A percentile compares a stretch with the other conserved stretches of the same genome.
phyloP scores from a whole-genome alignment of 306 rosid genomes.

The Coriaria nepalensis region DNA sequence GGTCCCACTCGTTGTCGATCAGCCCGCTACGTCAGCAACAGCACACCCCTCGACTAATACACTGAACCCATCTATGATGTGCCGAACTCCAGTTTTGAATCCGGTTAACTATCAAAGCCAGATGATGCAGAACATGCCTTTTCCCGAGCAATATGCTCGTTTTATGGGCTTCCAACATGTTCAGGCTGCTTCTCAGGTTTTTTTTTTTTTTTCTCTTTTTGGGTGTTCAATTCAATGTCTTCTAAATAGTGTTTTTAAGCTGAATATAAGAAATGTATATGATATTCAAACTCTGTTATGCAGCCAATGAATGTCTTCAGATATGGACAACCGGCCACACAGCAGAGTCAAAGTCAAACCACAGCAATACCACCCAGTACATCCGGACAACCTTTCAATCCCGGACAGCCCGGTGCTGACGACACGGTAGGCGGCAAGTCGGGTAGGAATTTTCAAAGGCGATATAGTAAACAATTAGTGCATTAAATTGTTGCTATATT shows the following conservation, averaged over 20 bases:
- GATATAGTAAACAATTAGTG: neutral
- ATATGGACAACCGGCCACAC: slow-evolving; percentile 38
- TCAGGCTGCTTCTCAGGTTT: slow-evolving; percentile 63
- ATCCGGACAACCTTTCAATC: slow-evolving; percentile 22
- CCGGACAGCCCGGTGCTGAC: slow-evolving; percentile 25
- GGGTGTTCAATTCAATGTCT: slow-evolving; percentile 1
- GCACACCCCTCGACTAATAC: neutral
- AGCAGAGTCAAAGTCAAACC: slow-evolving; percentile 23
- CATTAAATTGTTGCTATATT: neutral
- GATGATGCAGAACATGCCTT: slow-evolving; percentile 40
- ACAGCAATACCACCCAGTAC: slow-evolving; percentile 26
- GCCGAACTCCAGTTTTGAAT: slow-evolving; percentile 40
- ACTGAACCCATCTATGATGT: slow-evolving; percentile 34
- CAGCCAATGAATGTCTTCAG: slow-evolving; percentile 50
- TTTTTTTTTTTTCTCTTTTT: slow-evolving; percentile 5
- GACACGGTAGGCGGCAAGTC: slow-evolving; percentile 28
- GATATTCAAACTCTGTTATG: slow-evolving; percentile 4
- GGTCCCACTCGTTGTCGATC: slow-evolving; percentile 29
- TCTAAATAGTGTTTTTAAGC: neutral
- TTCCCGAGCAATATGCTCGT: slow-evolving; percentile 53
- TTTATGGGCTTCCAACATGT: slow-evolving; percentile 58
- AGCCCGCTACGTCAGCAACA: slow-evolving; percentile 31
- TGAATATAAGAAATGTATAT: too few species aligned
- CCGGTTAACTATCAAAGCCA: slow-evolving; percentile 45
- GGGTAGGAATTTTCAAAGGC: slow-evolving; percentile 13